Conservation (phyloP, 1,284 basidiomycete species). For the Puccinia novopanici region DNA sequence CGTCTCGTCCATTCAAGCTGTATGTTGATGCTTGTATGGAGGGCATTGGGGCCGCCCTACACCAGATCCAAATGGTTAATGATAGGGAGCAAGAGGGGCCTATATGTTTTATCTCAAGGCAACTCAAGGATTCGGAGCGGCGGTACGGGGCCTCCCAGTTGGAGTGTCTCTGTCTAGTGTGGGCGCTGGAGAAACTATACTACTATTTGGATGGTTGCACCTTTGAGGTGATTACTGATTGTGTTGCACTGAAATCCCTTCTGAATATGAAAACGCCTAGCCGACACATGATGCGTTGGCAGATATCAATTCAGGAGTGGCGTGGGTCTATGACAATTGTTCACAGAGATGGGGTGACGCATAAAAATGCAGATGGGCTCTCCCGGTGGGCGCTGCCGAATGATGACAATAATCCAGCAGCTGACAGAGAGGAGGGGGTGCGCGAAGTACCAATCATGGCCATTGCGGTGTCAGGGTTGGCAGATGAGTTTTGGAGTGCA, state of each 20-base stretch:
- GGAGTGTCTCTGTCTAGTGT: neutral
- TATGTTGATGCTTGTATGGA: conserved; percentile 11
- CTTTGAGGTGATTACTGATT: too few species aligned
- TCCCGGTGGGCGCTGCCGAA: neutral
- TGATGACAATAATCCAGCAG: too few species aligned
- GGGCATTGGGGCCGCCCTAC: too few species aligned
- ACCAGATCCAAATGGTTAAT: too few species aligned
- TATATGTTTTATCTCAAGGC: conserved; percentile 1
- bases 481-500: too few species aligned
- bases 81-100: neutral
- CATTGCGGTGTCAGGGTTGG: too few species aligned
- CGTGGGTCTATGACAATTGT: neutral
- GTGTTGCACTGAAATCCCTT: too few species aligned
- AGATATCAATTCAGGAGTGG: conserved; percentile 3
- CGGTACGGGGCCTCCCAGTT: neutral
- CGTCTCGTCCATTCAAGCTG: neutral
- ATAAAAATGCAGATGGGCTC: neutral
- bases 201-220: too few species aligned
- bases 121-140: neutral
- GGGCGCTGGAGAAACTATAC: conserved; percentile 6
- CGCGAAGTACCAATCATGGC: too few species aligned
- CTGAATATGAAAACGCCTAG: conserved; percentile 5
- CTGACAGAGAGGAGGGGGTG: too few species aligned
- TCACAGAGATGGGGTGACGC: neutral
- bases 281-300: neutral